Evolutionary conservation across 2,329 filamentous ascomycete species (phyloP), one percentile per base, ranked within the genome.

Genomic region (Epichloe sp.): DNA sequence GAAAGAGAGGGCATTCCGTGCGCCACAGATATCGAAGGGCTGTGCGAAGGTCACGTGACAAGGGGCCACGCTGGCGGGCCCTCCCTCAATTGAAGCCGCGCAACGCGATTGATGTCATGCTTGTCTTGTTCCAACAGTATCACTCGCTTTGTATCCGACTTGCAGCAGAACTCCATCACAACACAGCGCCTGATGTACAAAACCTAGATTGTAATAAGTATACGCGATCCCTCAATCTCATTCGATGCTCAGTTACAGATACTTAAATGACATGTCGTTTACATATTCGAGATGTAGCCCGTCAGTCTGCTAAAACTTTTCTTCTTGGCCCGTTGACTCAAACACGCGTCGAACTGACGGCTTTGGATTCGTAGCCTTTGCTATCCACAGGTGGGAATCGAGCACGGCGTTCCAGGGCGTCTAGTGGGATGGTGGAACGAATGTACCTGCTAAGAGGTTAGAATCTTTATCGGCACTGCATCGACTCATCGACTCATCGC

Each of bases 341-440:
- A 41, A 55, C 55, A 17, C 67, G 65, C 8, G 67, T 68, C 44
- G 64, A 62, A 23, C 63, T 66, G 19, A 73, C 57, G 4, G 71
- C 59, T 45, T 66, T 62, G 47, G 65, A 72, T 57, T 74, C 75
- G 15, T 69, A 68, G 26, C 78, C 78, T 51, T 74, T 68, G 42
- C 69, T 70, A 62, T 83, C 78, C 5, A 84, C 80, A 6, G 76
- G 69, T 0, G 87, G 87, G 68, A 75, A 93, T 43, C 87, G 77
- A 41, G 87, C 86, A 54, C 79, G 79, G 51, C 85, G 78, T 71
- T 93, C 87, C 6, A 93, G 74, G 52, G 89, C 85, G 62, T 93
- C 87, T 1, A 93, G 78, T 17, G 86, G 82, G 59, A 89, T 84
- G 63, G 86, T 84, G 36, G 83, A 88, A 52, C 90, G 86, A 60